These are phyloP conservation scores for Tylopilus sp. DNA, from an alignment of 768 basidiomycete genomes.

Conservation along the genomic window DNA sequence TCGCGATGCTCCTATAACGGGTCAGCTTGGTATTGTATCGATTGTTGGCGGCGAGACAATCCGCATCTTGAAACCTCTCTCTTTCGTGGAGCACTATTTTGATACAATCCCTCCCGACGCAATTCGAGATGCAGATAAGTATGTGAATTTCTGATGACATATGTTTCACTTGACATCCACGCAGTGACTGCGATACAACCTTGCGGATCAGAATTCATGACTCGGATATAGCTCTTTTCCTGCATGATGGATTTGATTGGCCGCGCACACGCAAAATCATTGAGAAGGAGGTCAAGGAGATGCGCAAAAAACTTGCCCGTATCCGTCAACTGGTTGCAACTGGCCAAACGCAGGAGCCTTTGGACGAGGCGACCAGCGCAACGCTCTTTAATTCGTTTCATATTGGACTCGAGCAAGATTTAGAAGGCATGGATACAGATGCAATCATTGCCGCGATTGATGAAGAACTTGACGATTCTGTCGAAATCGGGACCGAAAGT, in stretches of 20 bases:
- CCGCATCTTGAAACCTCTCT: conserved; percentile 66
- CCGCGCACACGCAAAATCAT: conserved; percentile 76
- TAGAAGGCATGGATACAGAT: conserved; percentile 69
- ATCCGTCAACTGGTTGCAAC: conserved; percentile 89
- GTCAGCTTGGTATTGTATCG: conserved; percentile 47
- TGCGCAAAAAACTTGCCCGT: conserved; percentile 80
- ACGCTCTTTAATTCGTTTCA: conserved; percentile 93
- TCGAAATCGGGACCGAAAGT: conserved; percentile 72
- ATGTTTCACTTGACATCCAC: conserved; percentile 3
- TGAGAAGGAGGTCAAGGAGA: conserved; percentile 83
- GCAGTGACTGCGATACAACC: conserved; percentile 44
- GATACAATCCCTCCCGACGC: conserved; percentile 58
- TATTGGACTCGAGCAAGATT: conserved; percentile 81
- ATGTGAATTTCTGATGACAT: conserved; percentile 17
- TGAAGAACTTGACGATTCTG: conserved; percentile 76
- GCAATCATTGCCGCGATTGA: conserved; percentile 90
- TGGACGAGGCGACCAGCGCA: conserved; percentile 64
- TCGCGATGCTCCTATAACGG: conserved; percentile 14
- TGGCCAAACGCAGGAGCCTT: conserved; percentile 82
- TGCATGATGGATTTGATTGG: conserved; percentile 98
- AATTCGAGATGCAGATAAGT: conserved; percentile 46
- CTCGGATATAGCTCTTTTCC: conserved; percentile 61
- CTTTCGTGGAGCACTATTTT: conserved; percentile 71
- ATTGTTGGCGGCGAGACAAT: conserved; percentile 83
- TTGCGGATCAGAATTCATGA: conserved; percentile 56